phyloP scores from a whole-genome alignment of 2,329 filamentous ascomycete species.

The Pyricularia sp. region DNA sequence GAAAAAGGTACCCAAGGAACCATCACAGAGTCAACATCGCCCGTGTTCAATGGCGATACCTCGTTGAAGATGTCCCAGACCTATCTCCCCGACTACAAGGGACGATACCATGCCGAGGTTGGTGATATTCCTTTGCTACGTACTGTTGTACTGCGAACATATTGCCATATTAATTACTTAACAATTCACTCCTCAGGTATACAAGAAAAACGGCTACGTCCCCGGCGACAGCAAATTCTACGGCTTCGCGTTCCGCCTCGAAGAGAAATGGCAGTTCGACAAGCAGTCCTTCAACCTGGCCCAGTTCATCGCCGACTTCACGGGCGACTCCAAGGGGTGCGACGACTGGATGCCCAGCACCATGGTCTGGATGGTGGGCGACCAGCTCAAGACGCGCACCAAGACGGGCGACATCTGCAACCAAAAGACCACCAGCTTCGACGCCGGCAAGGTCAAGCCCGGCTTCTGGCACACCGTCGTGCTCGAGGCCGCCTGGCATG shows the following conservation, averaged over 20 bases:
- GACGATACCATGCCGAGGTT: slow-evolving; percentile 38
- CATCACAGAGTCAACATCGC: slow-evolving; percentile 30
- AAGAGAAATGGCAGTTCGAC: slow-evolving; percentile 33
- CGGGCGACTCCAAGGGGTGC: slow-evolving; percentile 25
- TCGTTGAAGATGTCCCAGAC: slow-evolving; percentile 36
- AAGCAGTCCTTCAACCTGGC: slow-evolving; percentile 36
- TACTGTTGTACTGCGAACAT: no score
- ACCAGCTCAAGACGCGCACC: slow-evolving; percentile 31
- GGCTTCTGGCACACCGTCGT: slow-evolving; percentile 37
- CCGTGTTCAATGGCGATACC: slow-evolving; percentile 25
- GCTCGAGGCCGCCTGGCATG: slow-evolving; percentile 35
- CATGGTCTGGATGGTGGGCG: slow-evolving; percentile 36
- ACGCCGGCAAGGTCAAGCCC: slow-evolving; percentile 25
- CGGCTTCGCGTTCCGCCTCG: slow-evolving; percentile 40
- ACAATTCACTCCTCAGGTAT: slow-evolving; percentile 13
- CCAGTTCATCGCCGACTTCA: slow-evolving; percentile 42
- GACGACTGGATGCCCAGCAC: slow-evolving; percentile 38
- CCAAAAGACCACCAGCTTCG: slow-evolving; percentile 26
- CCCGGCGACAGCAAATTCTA: slow-evolving; percentile 36
- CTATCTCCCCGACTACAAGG: slow-evolving; percentile 28
- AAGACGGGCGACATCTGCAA: background rate
- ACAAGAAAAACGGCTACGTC: slow-evolving; percentile 32
- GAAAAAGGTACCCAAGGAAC: slow-evolving; percentile 28
- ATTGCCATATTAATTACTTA: no score
- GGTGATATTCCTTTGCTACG: background rate